Percentiles rank a stretch among this genome's conserved stretches.
These are phyloP conservation scores for Spergularia marina DNA, from an alignment of 148 eudicot genomes.

Conservation along the genomic window DNA sequence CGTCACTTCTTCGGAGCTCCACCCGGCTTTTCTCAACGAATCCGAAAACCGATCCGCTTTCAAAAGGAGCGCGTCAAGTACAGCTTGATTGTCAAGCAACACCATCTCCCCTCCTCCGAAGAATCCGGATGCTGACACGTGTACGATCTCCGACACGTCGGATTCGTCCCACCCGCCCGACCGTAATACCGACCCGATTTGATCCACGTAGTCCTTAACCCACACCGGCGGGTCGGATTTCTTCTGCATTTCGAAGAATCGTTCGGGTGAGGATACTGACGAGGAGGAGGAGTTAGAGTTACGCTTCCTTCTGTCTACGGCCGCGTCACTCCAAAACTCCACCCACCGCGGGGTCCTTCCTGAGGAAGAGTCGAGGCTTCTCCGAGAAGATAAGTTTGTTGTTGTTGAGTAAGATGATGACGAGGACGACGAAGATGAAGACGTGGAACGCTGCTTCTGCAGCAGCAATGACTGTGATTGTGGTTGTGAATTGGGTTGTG, in stretches of 20 bases:
- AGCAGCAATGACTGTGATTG: not conserved
- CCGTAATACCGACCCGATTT: conserved; percentile 75
- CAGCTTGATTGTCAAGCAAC: conserved; percentile 67
- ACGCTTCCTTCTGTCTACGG: conserved; percentile 45
- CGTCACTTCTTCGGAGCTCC: conserved; percentile 93
- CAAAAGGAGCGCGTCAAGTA: conserved; percentile 65
- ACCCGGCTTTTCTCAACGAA: conserved; percentile 65
- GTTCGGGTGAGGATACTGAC: conserved; percentile 56
- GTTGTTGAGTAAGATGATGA: conserved; percentile 13
- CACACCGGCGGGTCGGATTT: conserved; percentile 51
- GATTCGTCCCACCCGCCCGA: conserved; percentile 86
- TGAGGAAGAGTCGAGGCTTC: conserved; percentile 37
- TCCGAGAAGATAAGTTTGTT: conserved; percentile 27
- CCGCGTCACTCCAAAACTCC: conserved; percentile 34
- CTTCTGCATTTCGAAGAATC: conserved; percentile 48
- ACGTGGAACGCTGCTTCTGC: conserved; percentile 39
- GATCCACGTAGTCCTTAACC: conserved; percentile 60
- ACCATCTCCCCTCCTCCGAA: conserved; percentile 73
- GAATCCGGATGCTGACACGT: conserved; percentile 80
- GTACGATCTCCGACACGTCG: conserved; percentile 72
- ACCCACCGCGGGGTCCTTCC: conserved; percentile 26
- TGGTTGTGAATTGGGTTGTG: not conserved
- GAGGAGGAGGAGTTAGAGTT: conserved; percentile 49
- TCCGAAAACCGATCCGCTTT: conserved; percentile 86
- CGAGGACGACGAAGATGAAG: conserved; percentile 24